Percentiles rank a stretch among this genome's conserved stretches.
Conservation (phyloP, 345 rosid species). For the Euphorbia lathyris region DNA sequence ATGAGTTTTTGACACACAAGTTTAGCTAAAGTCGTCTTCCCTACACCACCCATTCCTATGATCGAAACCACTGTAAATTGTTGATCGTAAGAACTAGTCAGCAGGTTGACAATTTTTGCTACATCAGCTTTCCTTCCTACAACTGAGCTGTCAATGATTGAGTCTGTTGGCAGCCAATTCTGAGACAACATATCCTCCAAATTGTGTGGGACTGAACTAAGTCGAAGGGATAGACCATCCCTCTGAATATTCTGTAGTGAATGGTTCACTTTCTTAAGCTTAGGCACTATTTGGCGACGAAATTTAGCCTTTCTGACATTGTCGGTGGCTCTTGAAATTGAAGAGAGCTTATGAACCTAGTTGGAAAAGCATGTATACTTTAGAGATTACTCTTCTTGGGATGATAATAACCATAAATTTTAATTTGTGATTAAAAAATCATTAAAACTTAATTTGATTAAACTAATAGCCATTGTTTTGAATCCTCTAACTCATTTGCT, state of each 20-base stretch:
- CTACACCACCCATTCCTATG: slow-evolving; percentile 26
- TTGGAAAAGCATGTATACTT: no score
- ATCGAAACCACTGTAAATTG: slow-evolving; percentile 9
- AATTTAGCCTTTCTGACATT: not conserved
- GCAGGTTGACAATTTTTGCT: not conserved
- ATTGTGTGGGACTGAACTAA: not conserved
- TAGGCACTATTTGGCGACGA: not conserved
- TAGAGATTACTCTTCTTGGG: no score
- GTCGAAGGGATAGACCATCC: not conserved
- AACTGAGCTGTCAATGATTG: not conserved
- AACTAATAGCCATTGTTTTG: no score
- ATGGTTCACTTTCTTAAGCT: not conserved
- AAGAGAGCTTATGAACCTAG: not conserved
- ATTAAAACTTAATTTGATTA: no score
- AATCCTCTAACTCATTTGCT: no score
- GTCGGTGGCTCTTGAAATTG: not conserved
- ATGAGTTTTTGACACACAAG: not conserved
- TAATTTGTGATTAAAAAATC: no score
- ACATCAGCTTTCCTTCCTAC: slow-evolving; percentile 1
- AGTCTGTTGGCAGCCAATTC: not conserved
- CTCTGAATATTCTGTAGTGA: not conserved
- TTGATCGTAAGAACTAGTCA: slow-evolving; percentile 10
- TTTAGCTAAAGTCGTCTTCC: slow-evolving; percentile 27
- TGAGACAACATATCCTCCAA: not conserved
- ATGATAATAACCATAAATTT: no score